A percentile compares a stretch with the other conserved stretches of the same genome.
Evolutionary conservation across 176 grass and related monocot species (phyloP).

Genomic region (Ensete ventricosum): DNA sequence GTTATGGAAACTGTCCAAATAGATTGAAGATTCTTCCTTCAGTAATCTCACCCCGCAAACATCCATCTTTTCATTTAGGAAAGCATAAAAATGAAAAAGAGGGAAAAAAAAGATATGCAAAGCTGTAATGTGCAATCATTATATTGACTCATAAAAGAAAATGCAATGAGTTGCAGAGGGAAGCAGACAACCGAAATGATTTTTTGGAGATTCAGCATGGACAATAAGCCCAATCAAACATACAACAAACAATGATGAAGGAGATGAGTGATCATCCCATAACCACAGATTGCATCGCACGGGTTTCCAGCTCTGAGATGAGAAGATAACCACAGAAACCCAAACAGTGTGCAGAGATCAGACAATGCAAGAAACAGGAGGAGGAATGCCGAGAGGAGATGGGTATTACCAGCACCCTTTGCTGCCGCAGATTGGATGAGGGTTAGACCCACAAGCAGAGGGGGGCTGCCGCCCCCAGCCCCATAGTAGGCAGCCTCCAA

Average conservation of each 20-base stretch:
- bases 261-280: background rate
- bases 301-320: too few relatives aligned
- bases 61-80: too few relatives aligned
- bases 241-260: background rate
- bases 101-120: background rate
- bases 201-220: background rate
- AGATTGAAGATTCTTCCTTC: too few relatives aligned
- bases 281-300: background rate
- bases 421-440: slow-evolving; percentile 68
- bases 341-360: background rate
- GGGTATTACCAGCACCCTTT: slow-evolving; percentile 58
- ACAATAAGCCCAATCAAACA: background rate
- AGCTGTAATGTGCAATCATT: background rate
- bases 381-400: background rate
- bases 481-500: slow-evolving; percentile 20
- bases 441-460: slow-evolving; percentile 57
- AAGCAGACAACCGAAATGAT: background rate
- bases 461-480: slow-evolving; percentile 33
- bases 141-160: background rate
- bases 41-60: too few relatives aligned
- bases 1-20: too few relatives aligned
- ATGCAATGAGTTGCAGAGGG: background rate
- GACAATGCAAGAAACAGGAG: background rate
- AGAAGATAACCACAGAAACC: background rate
- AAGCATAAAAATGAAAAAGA: background rate